Evolutionary conservation across 2,329 filamentous ascomycete genomes (phyloP).

Genomic region (Colletotrichum graminicola): DNA sequence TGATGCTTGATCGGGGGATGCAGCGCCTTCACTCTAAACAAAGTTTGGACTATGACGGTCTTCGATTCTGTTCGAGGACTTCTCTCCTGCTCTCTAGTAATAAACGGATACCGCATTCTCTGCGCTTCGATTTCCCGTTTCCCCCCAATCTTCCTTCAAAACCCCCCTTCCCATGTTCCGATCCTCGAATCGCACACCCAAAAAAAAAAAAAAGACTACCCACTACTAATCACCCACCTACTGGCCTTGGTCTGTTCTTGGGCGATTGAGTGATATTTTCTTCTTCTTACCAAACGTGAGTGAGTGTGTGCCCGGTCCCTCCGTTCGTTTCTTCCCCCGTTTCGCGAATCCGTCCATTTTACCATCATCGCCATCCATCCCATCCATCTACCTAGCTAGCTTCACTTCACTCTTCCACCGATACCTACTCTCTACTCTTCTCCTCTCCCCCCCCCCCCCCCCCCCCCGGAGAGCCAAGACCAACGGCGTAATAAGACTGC

Average conservation of each 20-base stretch:
- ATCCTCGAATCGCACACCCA: not conserved
- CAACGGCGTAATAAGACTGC: constrained; percentile 7
- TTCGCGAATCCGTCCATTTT: not conserved
- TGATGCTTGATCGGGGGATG: constrained; percentile 26
- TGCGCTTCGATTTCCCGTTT: not conserved
- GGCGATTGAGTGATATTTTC: not conserved
- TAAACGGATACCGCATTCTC: not conserved
- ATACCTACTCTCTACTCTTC: not conserved
- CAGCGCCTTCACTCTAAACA: constrained; percentile 34
- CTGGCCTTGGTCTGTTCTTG: not conserved
- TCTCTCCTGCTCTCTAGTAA: not conserved
- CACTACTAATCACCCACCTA: not conserved
- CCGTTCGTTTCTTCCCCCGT: constrained; percentile 5
- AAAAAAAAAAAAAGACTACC: not conserved
- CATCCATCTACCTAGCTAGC: not conserved
- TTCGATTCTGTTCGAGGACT: not conserved
- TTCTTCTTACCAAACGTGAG: not conserved
- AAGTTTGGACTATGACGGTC: constrained; percentile 43
- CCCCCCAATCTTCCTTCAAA: not conserved
- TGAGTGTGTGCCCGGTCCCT: not conserved
- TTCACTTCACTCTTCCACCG: not conserved
- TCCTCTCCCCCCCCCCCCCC: no score
- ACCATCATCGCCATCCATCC: not conserved
- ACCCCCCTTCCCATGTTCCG: not conserved
- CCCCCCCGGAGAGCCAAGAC: constrained; percentile 8